These are phyloP conservation scores for Ophiostoma novo-ulmi DNA, from an alignment of 2,329 filamentous ascomycete species.

Conservation along the genomic window DNA sequence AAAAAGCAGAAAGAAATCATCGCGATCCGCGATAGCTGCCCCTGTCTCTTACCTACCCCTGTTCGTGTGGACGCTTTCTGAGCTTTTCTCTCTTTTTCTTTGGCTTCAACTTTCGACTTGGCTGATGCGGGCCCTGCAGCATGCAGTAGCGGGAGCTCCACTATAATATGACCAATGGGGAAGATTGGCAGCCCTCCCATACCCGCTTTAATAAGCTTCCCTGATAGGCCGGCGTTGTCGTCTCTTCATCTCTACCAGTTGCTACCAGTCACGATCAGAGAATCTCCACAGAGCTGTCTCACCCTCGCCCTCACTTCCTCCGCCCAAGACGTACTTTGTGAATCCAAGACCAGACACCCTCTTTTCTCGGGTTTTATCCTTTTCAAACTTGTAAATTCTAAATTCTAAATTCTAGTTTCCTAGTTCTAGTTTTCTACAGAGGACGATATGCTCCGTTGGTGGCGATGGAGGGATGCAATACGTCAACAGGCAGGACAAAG, in stretches of 20 bases:
- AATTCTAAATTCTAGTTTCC: neutral
- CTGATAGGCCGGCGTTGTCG: neutral
- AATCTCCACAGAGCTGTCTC: neutral
- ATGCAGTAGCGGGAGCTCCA: neutral
- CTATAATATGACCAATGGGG: neutral
- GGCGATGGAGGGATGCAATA: slow-evolving; percentile 2
- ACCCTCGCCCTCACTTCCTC: neutral
- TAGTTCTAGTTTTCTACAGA: neutral
- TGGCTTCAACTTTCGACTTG: slow-evolving; percentile 3
- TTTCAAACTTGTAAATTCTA: too few species aligned
- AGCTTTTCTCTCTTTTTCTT: neutral
- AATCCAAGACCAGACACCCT: neutral
- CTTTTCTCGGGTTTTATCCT: too few species aligned
- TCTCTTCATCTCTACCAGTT: neutral
- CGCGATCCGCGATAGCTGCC: neutral
- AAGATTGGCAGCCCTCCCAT: neutral
- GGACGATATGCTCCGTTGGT: slow-evolving; percentile 1
- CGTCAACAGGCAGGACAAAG: neutral
- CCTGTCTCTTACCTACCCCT: neutral
- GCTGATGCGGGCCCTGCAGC: slow-evolving; percentile 15
- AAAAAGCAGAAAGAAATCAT: neutral
- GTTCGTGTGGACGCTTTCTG: neutral
- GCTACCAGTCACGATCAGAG: neutral
- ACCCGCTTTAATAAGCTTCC: neutral
- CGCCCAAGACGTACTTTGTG: too few species aligned